Percentiles rank a stretch among this genome's conserved stretches.
phyloP scores from a whole-genome alignment of 2,329 filamentous ascomycete species.

The Microsporum audouinii region DNA sequence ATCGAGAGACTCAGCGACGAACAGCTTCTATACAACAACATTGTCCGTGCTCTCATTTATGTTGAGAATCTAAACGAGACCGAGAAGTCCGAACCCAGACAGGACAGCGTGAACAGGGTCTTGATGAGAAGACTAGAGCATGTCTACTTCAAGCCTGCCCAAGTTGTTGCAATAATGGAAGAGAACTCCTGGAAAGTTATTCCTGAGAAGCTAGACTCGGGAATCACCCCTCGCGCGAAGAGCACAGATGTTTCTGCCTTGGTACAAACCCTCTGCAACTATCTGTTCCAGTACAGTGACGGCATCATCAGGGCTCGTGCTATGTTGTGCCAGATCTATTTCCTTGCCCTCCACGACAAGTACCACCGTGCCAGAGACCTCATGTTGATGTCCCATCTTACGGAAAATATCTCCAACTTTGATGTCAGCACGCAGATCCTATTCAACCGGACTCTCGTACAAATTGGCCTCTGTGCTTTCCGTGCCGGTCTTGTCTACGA shows the following conservation, averaged over 20 bases:
- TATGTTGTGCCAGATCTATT: conserved; percentile 98
- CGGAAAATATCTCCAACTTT: conserved; percentile 93
- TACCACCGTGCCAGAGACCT: conserved; percentile 98
- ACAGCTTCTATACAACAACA: conserved; percentile 77
- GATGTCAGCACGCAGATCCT: conserved; percentile 96
- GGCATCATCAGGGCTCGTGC: conserved; percentile 91
- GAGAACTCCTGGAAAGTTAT: conserved; percentile 85
- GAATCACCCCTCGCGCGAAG: conserved; percentile 63
- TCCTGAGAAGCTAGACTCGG: conserved; percentile 57
- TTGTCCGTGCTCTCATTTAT: conserved; percentile 80
- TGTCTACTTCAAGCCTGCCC: conserved; percentile 96
- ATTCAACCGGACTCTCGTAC: conserved; percentile 94
- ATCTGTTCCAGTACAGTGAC: conserved; percentile 87
- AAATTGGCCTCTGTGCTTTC: conserved; percentile 97
- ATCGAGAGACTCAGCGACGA: conserved; percentile 92
- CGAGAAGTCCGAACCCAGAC: conserved; percentile 55
- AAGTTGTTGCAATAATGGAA: conserved; percentile 87
- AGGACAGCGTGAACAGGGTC: conserved; percentile 84
- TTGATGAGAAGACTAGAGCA: conserved; percentile 92
- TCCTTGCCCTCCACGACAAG: conserved; percentile 90
- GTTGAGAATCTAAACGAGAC: conserved; percentile 64
- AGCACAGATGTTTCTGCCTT: conserved; percentile 58
- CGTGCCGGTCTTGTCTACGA: conserved; percentile 93
- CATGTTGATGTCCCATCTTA: conserved; percentile 99
- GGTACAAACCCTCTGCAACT: conserved; percentile 81